Conservation (phyloP, 306 rosid genomes). For the Clitoria ternatea region DNA sequence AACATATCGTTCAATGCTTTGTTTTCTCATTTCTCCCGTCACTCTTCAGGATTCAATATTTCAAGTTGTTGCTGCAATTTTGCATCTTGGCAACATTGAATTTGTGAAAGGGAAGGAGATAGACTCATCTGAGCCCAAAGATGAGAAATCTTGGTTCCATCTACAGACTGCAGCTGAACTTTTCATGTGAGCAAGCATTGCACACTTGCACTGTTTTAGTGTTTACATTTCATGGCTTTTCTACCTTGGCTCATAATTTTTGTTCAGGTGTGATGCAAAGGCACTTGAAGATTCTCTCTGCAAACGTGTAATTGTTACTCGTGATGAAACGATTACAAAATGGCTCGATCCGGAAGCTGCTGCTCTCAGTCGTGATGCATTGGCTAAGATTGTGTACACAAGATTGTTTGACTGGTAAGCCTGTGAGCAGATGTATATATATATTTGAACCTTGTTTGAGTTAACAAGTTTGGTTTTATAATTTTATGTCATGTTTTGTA, state of each 20-base stretch:
- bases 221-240: constrained; percentile 27
- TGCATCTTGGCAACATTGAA: constrained; percentile 82
- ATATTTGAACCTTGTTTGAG: constrained; percentile 1
- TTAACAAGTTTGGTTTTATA: constrained; percentile 16
- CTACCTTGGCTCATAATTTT: background rate
- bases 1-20: constrained; percentile 15
- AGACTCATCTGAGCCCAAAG: constrained; percentile 78
- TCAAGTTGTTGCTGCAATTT: constrained; percentile 78
- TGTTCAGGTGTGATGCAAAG: constrained; percentile 80
- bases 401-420: constrained; percentile 91
- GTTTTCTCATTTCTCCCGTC: background rate
- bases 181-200: constrained; percentile 51
- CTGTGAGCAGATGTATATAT: constrained; percentile 4
- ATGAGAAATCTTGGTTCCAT: constrained; percentile 73
- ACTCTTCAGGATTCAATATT: constrained; percentile 69
- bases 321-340: constrained; percentile 87
- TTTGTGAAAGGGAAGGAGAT: constrained; percentile 74
- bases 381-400: constrained; percentile 82
- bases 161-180: constrained; percentile 78
- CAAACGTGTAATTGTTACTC: constrained; percentile 89
- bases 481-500: constrained; percentile 37
- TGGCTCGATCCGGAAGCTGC: constrained; percentile 92
- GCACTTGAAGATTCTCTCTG: constrained; percentile 94
- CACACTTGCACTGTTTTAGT: constrained; percentile 2
- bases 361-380: constrained; percentile 80